Base-by-base conservation (phyloP, 1,284 basidiomycete genomes). In the Xanthoconium separans region DNA sequence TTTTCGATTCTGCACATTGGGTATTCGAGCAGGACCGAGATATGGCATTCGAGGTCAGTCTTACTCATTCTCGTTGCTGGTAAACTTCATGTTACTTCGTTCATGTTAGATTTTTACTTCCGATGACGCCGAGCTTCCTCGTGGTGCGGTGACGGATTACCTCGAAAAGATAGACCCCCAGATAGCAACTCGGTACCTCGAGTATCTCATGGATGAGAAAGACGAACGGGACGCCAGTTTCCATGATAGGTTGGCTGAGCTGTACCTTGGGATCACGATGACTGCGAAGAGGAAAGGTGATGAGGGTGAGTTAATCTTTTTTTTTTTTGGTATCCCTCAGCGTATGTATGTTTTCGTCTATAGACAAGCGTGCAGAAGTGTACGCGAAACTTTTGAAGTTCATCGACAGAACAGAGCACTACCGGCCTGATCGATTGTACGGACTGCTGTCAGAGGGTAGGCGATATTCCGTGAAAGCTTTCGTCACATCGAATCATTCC, bases 81-180 rank as follows among this genome's bases (percentile, higher is more conserved):
- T 43, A 37, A 18, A 18, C 33, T 15, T 44, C 15, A 50, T 40
- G 24, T 8, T 8, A 0, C 12, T 39, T 50, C 5, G 50, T 29
- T 34, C 44, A 50, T 16, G 42, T 0, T 63, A 96, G 89, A 93
- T 99, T 48, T 99, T 99, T 69, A 94, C 89, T 1, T 95, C 94
- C 0, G 96, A 98, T 65, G 93, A 96, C 57, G 89, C 89, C 2
- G 91, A 95, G 50, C 78, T 97, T 16, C 93, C 95, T n/a, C 81
- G 84, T 12, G 75, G 80, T 36, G 76, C 77, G 7, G 91, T 97
- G 1, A 84, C 86, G 3, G 79, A 86, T 48, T 95, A 89, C 67
- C 80, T 99, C 5, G 89, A 93, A 58, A 75, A 74, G 18, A 78
- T 91, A 31, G 82, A 91, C 58, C 79, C 80, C 3, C 70, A 72